Evolutionary conservation across 371 early-diverging fungal species (phyloP).

Genomic region (Rozella allomycis): DNA sequence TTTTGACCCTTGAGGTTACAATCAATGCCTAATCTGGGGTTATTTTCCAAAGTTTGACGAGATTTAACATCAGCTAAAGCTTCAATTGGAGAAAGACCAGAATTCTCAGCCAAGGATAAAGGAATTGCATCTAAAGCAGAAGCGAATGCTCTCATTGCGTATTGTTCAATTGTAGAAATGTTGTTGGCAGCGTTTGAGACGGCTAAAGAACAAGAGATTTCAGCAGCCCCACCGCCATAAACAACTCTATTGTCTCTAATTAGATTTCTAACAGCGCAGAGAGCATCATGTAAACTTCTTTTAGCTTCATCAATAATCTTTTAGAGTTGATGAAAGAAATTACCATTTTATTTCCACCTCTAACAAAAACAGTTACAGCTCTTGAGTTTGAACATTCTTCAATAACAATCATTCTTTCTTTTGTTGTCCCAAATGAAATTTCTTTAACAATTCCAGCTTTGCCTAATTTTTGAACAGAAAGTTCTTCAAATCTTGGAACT

Average conservation of each 20-base stretch:
- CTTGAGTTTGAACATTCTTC: conserved; percentile 94
- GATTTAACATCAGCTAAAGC: conserved; percentile 82
- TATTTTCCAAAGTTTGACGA: conserved; percentile 63
- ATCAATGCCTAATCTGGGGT: conserved; percentile 82
- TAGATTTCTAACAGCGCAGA: conserved; percentile 97
- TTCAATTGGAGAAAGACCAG: conserved; percentile 87
- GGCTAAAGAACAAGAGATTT: conserved; percentile 83
- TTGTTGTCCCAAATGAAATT: conserved; percentile 89
- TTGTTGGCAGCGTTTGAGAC: conserved; percentile 82
- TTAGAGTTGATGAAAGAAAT: background rate
- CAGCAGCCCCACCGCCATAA: conserved; percentile 98
- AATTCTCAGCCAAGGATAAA: conserved; percentile 90
- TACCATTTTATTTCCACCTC: conserved; percentile 96
- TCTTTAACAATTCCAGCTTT: conserved; percentile 82
- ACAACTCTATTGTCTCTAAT: conserved; percentile 91
- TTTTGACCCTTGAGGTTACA: conserved; percentile 75
- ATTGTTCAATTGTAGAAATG: conserved; percentile 80
- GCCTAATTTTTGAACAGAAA: conserved; percentile 77
- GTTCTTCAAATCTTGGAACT: conserved; percentile 97
- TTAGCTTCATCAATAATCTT: conserved; percentile 98
- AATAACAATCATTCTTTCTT: conserved; percentile 94
- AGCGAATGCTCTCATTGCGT: conserved; percentile 94
- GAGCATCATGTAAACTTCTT: conserved; percentile 95
- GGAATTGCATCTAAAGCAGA: conserved; percentile 93
- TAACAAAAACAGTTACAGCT: conserved; percentile 93